These are phyloP conservation scores for Huntiella abstrusa DNA, from an alignment of 2,329 filamentous ascomycete species.

Conservation along the genomic window DNA sequence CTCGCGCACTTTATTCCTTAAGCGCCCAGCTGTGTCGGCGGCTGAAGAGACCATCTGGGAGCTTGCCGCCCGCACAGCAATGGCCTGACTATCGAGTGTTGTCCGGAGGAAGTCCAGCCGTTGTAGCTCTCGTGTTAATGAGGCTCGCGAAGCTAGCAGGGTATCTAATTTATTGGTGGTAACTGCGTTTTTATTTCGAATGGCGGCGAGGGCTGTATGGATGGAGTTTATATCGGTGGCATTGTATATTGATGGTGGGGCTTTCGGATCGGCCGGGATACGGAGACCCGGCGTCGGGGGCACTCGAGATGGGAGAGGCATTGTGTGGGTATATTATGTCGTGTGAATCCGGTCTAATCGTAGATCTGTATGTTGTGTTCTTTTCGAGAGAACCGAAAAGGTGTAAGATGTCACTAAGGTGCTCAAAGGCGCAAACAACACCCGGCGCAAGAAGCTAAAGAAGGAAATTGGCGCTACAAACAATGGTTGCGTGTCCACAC, in stretches of 20 bases:
- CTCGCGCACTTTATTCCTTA: constrained; percentile 70
- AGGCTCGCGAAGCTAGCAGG: constrained; percentile 65
- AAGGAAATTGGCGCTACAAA: too few species aligned
- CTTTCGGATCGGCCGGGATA: constrained; percentile 12
- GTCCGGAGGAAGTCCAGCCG: constrained; percentile 80
- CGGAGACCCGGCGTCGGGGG: constrained; percentile 9
- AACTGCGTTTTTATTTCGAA: constrained; percentile 56
- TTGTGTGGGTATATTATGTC: neutral
- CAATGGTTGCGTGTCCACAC: too few species aligned
- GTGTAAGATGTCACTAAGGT: too few species aligned
- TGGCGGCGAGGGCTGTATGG: constrained; percentile 52
- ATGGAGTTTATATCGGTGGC: constrained; percentile 63
- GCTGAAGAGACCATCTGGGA: constrained; percentile 81
- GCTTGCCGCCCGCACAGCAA: constrained; percentile 65
- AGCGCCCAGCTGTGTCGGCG: constrained; percentile 64
- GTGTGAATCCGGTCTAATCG: too few species aligned
- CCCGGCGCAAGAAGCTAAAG: too few species aligned
- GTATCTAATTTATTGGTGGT: constrained; percentile 58
- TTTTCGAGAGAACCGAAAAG: too few species aligned
- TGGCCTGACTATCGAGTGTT: constrained; percentile 69
- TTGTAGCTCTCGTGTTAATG: constrained; percentile 69
- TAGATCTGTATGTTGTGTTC: too few species aligned
- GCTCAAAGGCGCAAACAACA: too few species aligned
- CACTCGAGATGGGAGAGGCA: constrained; percentile 6
- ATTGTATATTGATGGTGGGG: constrained; percentile 36